Percentiles rank a stretch among this genome's conserved stretches.
phyloP scores from a whole-genome alignment of 2,329 filamentous ascomycete species.

The Pseudocercospora fuligena region DNA sequence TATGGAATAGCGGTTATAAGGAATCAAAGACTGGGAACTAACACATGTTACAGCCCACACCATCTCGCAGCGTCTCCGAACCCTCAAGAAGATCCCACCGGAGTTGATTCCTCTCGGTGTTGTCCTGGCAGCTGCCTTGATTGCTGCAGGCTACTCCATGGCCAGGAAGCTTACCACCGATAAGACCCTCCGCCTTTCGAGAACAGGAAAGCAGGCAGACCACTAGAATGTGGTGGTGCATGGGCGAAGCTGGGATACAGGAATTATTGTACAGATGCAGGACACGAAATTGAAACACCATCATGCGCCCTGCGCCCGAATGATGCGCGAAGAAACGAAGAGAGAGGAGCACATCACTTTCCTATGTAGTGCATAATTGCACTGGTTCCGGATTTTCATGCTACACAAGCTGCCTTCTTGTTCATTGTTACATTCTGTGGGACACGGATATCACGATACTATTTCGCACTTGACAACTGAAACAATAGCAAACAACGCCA shows the following conservation, averaged over 20 bases:
- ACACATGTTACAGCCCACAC: slow-evolving; percentile 75
- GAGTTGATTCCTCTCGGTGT: slow-evolving; percentile 93
- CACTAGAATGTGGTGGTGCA: slow-evolving; percentile 22
- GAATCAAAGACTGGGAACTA: not conserved
- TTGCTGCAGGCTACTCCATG: slow-evolving; percentile 81
- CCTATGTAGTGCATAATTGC: slow-evolving; percentile 6
- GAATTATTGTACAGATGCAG: slow-evolving; percentile 8
- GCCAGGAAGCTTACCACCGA: slow-evolving; percentile 82
- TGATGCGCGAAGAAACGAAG: not conserved
- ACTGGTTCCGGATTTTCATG: not conserved
- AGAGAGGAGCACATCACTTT: not conserved
- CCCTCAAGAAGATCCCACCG: slow-evolving; percentile 85
- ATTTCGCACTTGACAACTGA: not conserved
- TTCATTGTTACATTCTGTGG: not conserved
- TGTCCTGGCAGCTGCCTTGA: slow-evolving; percentile 77
- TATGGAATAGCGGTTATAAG: slow-evolving; percentile 45
- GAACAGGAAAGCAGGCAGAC: slow-evolving; percentile 59
- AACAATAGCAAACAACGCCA: not conserved
- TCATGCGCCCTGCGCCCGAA: not conserved
- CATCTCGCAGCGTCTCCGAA: slow-evolving; percentile 91
- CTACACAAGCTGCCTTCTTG: not conserved
- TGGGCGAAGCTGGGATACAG: not conserved
- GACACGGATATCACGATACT: slow-evolving; percentile 32
- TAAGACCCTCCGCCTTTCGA: slow-evolving; percentile 86
- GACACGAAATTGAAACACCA: not conserved